phyloP scores from a whole-genome alignment of 768 basidiomycete species.

The Fibroporia radiculosa region DNA sequence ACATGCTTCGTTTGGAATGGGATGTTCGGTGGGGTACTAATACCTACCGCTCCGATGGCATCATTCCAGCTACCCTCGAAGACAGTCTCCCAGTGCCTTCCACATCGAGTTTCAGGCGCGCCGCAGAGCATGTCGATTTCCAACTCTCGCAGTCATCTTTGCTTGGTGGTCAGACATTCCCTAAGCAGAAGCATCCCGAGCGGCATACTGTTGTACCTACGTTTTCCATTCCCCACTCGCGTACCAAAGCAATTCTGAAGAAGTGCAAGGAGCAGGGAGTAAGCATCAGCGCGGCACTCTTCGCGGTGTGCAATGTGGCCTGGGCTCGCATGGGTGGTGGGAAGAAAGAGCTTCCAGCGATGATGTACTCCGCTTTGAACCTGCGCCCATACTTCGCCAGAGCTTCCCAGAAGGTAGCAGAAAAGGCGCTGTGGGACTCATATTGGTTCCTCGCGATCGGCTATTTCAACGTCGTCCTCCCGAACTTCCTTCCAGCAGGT shows the following conservation, averaged over 20 bases:
- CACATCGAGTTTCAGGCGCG: constrained; percentile 29
- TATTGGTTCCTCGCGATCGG: constrained; percentile 81
- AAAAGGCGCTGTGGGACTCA: constrained; percentile 38
- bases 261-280: constrained; percentile 66
- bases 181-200: constrained; percentile 32
- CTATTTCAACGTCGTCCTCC: constrained; percentile 78
- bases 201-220: constrained; percentile 68
- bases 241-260: constrained; percentile 56
- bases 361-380: constrained; percentile 87
- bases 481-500: constrained; percentile 45
- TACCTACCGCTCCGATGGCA: too few relatives aligned
- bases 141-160: constrained; percentile 42
- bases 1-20: constrained; percentile 27
- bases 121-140: constrained; percentile 50
- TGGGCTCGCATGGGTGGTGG: constrained; percentile 49
- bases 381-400: constrained; percentile 50
- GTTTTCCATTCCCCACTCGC: constrained; percentile 43
- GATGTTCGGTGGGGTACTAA: constrained; percentile 19
- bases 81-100: constrained; percentile 23
- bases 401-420: not conserved
- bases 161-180: constrained; percentile 72
- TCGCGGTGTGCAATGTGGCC: constrained; percentile 68
- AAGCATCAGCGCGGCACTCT: constrained; percentile 68
- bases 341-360: constrained; percentile 46
- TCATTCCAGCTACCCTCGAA: constrained; percentile 46